Conservation (phyloP, 2,329 filamentous ascomycete genomes). For the Claviceps pusilla region DNA sequence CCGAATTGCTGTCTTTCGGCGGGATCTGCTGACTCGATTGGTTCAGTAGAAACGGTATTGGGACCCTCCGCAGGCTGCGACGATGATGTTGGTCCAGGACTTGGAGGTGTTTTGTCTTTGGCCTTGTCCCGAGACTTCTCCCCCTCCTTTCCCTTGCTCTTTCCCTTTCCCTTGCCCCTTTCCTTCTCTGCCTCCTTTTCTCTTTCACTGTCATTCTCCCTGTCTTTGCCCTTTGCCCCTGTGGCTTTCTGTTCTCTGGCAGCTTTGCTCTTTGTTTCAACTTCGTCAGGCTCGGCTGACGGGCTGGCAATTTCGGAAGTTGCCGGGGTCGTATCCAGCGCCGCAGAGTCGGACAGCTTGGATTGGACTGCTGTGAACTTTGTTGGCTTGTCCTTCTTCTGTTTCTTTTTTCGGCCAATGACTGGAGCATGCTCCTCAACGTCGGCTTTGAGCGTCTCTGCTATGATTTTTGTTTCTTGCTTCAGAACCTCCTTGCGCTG, state of each 20-base stretch:
- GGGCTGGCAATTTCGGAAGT: not conserved
- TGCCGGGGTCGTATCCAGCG: not conserved
- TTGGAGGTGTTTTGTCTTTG: constrained; percentile 2
- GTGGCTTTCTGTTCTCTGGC: constrained; percentile 16
- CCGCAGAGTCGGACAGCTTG: not conserved
- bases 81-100: constrained; percentile 2
- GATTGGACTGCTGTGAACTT: constrained; percentile 10
- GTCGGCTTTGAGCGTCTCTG: constrained; percentile 35
- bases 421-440: constrained; percentile 53
- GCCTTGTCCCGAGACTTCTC: constrained; percentile 3
- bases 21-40: constrained; percentile 9
- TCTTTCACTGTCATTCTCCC: constrained; percentile 6
- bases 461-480: constrained; percentile 43
- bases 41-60: constrained; percentile 7
- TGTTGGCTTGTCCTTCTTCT: constrained; percentile 53
- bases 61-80: constrained; percentile 7
- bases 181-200: constrained; percentile 2
- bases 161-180: not conserved
- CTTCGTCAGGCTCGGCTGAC: constrained; percentile 5
- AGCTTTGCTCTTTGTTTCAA: constrained; percentile 15
- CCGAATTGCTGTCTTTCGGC: constrained; percentile 17
- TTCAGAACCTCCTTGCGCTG: constrained; percentile 54
- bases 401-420: constrained; percentile 68
- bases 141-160: not conserved
- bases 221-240: constrained; percentile 17